Evolutionary conservation across 208 protist species (phyloP), one percentile per base, ranked within the genome.

Genomic region (Vickermania ingenoplastis): DNA sequence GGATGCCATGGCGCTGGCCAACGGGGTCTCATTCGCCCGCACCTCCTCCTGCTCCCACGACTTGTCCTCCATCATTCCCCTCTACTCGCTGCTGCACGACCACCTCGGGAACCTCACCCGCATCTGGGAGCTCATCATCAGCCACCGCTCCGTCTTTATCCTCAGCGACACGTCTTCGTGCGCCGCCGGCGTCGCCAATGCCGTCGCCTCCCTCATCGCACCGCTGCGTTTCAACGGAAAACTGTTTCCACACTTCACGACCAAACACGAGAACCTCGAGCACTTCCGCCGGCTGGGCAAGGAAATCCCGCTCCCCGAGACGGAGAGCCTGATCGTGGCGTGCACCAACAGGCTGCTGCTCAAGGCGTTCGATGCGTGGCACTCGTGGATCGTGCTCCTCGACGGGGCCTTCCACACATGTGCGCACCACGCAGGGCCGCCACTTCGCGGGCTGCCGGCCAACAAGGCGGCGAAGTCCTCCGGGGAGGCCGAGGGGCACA

Each of bases 341-440:
- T 69, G 67, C 50, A 94, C 87, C 0, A 94, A 94, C 55, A 83
- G 83, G 2, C 89, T 91, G 66, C 71, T 94, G 11, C 64, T 91
- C 36, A 81, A 79, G 31, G 75, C 73, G 62, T 94, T 89, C 69
- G 73, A 75, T 7, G 87, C 81, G 28, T 94, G 87, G 84, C 65
- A 51, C 26, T 81, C 79, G 64, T 30, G 77, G 29, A 70, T 94
- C 26, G 77, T 77, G 0, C 76, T 91, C 48, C 63, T 88, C 45
- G 83, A 94, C 58, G 57, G 54, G 36, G 36, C 36, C 11, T 17
- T 45, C 11, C 36, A 45, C 11, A n/a, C n/a, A n/a, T n/a, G n/a
- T n/a, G n/a, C n/a, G n/a, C n/a, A n/a, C n/a, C n/a, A n/a, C n/a
- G n/a, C n/a, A n/a, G 7, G 36, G 11, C 36, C 36, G 7, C 36